Conservation (phyloP, 768 basidiomycete species). For the Pilatotrama ljubarskyi region DNA sequence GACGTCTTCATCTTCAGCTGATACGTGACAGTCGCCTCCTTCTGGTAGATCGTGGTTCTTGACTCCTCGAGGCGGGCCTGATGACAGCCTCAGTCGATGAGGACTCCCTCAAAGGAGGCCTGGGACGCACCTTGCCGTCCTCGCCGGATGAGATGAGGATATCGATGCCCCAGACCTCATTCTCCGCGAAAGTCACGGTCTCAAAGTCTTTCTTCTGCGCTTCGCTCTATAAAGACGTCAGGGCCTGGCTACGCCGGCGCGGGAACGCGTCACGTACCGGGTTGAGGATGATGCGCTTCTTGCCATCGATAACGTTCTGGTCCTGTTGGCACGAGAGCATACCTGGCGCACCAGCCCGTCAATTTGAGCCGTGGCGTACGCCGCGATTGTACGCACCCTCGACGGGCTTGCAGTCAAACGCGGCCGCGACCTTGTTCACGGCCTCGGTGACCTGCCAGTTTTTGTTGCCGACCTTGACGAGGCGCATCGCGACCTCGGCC, state of each 20-base stretch:
- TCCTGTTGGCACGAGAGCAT: slow-evolving; percentile 95
- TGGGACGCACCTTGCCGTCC: slow-evolving; percentile 77
- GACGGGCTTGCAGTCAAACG: slow-evolving; percentile 88
- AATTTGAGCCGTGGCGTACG: no score
- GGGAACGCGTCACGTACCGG: slow-evolving; percentile 39
- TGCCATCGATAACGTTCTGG: slow-evolving; percentile 94
- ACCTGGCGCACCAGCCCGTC: slow-evolving; percentile 43
- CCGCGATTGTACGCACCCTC: slow-evolving; percentile 81
- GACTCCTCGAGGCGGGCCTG: slow-evolving; percentile 90
- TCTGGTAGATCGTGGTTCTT: slow-evolving; percentile 91
- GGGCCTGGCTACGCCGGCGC: not conserved
- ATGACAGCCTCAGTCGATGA: not conserved
- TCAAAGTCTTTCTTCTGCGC: slow-evolving; percentile 86
- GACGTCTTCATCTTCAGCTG: slow-evolving; percentile 98
- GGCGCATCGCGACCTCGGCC: slow-evolving; percentile 88
- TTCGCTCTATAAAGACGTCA: slow-evolving; percentile 44
- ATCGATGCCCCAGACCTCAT: slow-evolving; percentile 95
- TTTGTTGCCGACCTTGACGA: slow-evolving; percentile 88
- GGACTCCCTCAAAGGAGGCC: not conserved
- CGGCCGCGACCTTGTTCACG: slow-evolving; percentile 67
- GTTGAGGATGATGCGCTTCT: slow-evolving; percentile 93
- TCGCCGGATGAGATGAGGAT: slow-evolving; percentile 84
- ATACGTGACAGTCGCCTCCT: slow-evolving; percentile 83
- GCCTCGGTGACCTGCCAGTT: slow-evolving; percentile 95
- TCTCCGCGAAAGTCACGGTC: slow-evolving; percentile 82